Percentiles rank a stretch among this genome's conserved stretches.
These are phyloP conservation scores for Clavispora phyllophila DNA, from an alignment of 805 yeast genomes.

Conservation along the genomic window DNA sequence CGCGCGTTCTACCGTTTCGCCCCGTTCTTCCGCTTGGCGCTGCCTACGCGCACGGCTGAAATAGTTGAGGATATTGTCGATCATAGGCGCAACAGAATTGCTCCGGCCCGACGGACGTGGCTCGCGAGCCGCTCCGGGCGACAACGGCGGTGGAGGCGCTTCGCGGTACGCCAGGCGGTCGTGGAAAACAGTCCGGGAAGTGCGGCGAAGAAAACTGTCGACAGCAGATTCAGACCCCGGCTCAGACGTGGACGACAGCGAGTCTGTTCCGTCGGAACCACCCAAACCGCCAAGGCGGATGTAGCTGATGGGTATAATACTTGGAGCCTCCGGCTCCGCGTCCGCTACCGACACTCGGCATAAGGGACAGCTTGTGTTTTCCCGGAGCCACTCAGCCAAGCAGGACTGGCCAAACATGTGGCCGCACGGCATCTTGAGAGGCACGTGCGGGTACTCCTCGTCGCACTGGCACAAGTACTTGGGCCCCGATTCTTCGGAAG, in stretches of 20 bases:
- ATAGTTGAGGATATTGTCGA: constrained; percentile 11
- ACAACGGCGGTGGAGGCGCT: constrained; percentile 9
- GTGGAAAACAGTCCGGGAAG: constrained; percentile 10
- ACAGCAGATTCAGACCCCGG: not conserved
- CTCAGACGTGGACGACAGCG: not conserved
- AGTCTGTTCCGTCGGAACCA: not conserved
- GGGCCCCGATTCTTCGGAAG: constrained; percentile 2
- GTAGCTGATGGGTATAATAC: constrained; percentile 8
- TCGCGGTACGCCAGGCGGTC: constrained; percentile 1
- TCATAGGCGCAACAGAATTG: constrained; percentile 11
- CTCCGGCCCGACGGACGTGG: constrained; percentile 6
- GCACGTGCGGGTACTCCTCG: constrained; percentile 43
- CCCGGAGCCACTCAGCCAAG: constrained; percentile 74
- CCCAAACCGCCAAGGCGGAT: constrained; percentile 12
- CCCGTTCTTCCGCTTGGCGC: constrained; percentile 4
- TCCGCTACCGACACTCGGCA: constrained; percentile 51
- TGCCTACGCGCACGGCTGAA: constrained; percentile 6
- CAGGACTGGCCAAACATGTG: constrained; percentile 88
- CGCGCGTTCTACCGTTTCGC: constrained; percentile 3
- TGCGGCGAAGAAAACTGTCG: constrained; percentile 6
- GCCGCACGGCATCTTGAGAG: constrained; percentile 76
- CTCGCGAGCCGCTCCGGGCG: not conserved
- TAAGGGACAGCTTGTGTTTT: constrained; percentile 76
- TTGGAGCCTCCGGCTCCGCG: constrained; percentile 2
- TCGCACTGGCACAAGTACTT: constrained; percentile 12